Base-by-base conservation (phyloP, 2,329 filamentous ascomycete species). In the Cladosporium sp. region DNA sequence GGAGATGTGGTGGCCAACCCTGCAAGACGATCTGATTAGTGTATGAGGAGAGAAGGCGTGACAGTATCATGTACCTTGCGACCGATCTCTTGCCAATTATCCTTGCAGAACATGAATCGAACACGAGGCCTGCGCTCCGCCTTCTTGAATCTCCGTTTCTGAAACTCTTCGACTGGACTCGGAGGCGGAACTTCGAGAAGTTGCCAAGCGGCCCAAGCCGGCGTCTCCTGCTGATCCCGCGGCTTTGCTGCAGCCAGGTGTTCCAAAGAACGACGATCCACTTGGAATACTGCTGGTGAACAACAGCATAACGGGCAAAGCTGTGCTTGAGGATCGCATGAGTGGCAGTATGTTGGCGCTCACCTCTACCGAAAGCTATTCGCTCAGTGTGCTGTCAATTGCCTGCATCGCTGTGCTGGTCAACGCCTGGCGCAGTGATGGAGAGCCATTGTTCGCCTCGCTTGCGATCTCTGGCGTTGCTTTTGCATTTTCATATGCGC, bases 371-470 rank as follows among this genome's bases (percentile, higher is more conserved):
- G 84, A 87, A 74, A 75, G 75, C 53, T 80, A 79, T 75, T 80
- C 77, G 65, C 77, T 87, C 56, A 68, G 88, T 62, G 77, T 84
- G 17, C 76, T 96, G 57, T 83, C 85, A 44, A 80, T 84, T 63
- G 85, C 84, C 57, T 91, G 89, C 68, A 71, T 89, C 64, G 85
- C 84, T 58, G 79, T 97, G 63, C 82, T 97, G 62, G 79, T 82
- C 62, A 93, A 93, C 72, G 90, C 91, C 37, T 88, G 97, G 69
- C 83, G 86, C 59, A 89, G 85, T 65, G 89, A 96, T 74, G 92
- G 91, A 64, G 91, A 94, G 66, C 93, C 94, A 36, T 82, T 99
- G 66, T 81, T 95, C 64, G 93, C 91, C 9, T 96, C 91, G 1
- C 78, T 96, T 57, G 90, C 92, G 15, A 88, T 97, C 66, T 94